phyloP scores from a whole-genome alignment of 73 alveolate species.

The Diophrys appendiculata region DNA sequence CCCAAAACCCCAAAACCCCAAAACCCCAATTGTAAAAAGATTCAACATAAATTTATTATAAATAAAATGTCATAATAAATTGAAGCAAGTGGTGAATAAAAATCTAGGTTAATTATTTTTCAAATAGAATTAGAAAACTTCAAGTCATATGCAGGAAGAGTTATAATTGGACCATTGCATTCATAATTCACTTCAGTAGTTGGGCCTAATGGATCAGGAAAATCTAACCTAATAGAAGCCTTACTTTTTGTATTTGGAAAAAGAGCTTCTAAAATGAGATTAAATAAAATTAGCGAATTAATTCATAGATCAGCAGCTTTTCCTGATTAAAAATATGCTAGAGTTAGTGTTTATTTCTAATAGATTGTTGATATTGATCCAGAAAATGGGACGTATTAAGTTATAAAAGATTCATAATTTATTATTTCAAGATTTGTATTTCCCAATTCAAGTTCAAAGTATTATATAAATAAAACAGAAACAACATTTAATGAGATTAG shows the following conservation, averaged over 20 bases:
- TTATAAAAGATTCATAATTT: slow-evolving; percentile 75
- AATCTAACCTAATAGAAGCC: slow-evolving; percentile 93
- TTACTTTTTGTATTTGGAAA: slow-evolving; percentile 95
- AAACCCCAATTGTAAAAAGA: no score
- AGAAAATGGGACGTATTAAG: slow-evolving; percentile 58
- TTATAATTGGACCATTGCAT: slow-evolving; percentile 84
- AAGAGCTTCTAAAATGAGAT: slow-evolving; percentile 91
- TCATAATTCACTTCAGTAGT: slow-evolving; percentile 90
- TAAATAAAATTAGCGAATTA: slow-evolving; percentile 73
- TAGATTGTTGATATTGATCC: slow-evolving; percentile 68
- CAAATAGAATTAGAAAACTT: slow-evolving; percentile 87
- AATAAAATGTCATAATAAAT: no score
- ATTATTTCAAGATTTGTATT: slow-evolving; percentile 76
- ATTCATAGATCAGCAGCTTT: slow-evolving; percentile 50
- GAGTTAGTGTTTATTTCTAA: slow-evolving; percentile 58
- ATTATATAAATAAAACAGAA: slow-evolving; percentile 71
- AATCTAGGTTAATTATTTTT: slow-evolving; percentile 89
- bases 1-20: no score
- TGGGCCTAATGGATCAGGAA: slow-evolving; percentile 98
- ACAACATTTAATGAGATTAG: slow-evolving; percentile 77
- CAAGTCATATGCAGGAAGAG: slow-evolving; percentile 91
- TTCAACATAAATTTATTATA: no score
- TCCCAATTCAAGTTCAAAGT: slow-evolving; percentile 67
- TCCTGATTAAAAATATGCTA: slow-evolving; percentile 23
- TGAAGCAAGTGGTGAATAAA: slow-evolving; percentile 41